These are phyloP conservation scores for Syncephalastrum racemosum DNA, from an alignment of 371 early-diverging fungal species.

Conservation along the genomic window DNA sequence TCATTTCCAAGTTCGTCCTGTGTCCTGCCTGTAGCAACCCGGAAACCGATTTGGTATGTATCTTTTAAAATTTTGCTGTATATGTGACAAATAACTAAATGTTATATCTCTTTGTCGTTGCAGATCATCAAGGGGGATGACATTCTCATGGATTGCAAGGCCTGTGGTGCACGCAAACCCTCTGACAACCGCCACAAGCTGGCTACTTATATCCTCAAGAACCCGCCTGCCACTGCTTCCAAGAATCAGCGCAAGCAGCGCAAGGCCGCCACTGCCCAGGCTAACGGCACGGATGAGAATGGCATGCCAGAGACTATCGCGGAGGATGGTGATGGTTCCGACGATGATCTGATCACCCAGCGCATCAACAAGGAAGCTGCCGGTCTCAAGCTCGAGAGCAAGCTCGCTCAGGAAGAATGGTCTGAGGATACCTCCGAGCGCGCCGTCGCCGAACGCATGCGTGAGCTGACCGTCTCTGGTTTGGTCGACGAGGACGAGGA, in stretches of 20 bases:
- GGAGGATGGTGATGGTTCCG: conserved; percentile 51
- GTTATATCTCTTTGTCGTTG: conserved; percentile 1
- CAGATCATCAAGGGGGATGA: conserved; percentile 71
- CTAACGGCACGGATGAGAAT: conserved; percentile 43
- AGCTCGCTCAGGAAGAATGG: conserved; percentile 82
- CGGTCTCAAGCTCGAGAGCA: conserved; percentile 57
- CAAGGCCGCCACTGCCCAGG: conserved; percentile 57
- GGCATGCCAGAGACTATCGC: conserved; percentile 46
- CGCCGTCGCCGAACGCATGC: conserved; percentile 78
- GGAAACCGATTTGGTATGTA: conserved; percentile 90
- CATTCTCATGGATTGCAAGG: conserved; percentile 85
- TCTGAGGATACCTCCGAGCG: conserved; percentile 79
- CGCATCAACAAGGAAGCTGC: conserved; percentile 75
- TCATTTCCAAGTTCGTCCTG: conserved; percentile 97
- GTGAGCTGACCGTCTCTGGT: conserved; percentile 62
- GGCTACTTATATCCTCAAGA: conserved; percentile 86
- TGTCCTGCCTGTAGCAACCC: conserved; percentile 97
- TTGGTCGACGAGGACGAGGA: conserved; percentile 69
- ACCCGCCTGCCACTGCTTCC: conserved; percentile 77
- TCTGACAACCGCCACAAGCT: conserved; percentile 93
- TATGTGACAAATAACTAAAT: conserved; percentile 2
- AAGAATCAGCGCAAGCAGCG: conserved; percentile 71
- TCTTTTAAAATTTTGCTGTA: conserved; percentile 3
- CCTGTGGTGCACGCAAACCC: conserved; percentile 86
- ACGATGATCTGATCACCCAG: conserved; percentile 72